Evolutionary conservation across 768 basidiomycete genomes (phyloP).

Genomic region (Cyathus striatus): DNA sequence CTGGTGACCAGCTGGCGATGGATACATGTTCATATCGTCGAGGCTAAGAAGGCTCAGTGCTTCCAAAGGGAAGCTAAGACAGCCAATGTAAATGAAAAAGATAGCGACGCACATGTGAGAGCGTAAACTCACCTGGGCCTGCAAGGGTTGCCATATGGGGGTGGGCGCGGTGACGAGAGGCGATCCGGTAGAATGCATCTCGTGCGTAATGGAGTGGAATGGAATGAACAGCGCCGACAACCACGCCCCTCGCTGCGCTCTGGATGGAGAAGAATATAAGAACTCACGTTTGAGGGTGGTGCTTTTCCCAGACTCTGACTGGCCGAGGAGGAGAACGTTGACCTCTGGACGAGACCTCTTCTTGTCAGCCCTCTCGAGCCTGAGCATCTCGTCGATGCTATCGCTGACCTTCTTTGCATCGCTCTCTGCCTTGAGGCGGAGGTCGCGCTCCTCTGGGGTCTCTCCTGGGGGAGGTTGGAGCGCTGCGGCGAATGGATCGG

Average conservation of each 20-base stretch:
- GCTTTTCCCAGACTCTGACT: constrained; percentile 88
- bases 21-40: too few relatives aligned
- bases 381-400: constrained; percentile 75
- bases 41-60: too few relatives aligned
- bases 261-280: constrained; percentile 1
- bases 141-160: too few relatives aligned
- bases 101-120: too few relatives aligned
- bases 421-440: constrained; percentile 57
- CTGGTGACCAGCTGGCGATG: too few relatives aligned
- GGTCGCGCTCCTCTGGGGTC: constrained; percentile 60
- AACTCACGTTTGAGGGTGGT: constrained; percentile 85
- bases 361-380: constrained; percentile 54
- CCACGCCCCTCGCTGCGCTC: not conserved
- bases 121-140: too few relatives aligned
- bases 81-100: too few relatives aligned
- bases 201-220: too few relatives aligned
- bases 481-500: constrained; percentile 67
- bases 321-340: constrained; percentile 76
- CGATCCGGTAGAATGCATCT: too few relatives aligned
- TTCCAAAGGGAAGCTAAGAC: too few relatives aligned
- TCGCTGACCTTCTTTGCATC: constrained; percentile 75
- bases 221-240: not conserved
- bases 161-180: too few relatives aligned
- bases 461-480: constrained; percentile 72
- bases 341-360: constrained; percentile 60